A percentile compares a stretch with the other conserved stretches of the same genome.
These are phyloP conservation scores for Diplodia intermedia DNA, from an alignment of 2,329 filamentous ascomycete species.

Conservation along the genomic window DNA sequence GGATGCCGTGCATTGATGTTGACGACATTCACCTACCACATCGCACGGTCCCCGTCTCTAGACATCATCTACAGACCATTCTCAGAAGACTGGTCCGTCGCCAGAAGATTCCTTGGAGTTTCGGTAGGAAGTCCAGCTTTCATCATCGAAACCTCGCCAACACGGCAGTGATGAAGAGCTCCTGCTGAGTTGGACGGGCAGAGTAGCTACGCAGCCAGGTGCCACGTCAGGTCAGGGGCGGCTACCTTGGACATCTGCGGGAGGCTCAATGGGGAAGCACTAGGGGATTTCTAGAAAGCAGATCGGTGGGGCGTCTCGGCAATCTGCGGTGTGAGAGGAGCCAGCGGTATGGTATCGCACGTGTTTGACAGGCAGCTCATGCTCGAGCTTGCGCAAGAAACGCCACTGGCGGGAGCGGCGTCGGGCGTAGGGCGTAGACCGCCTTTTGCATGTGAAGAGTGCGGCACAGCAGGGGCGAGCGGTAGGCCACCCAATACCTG, in stretches of 20 bases:
- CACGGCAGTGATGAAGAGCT: background rate
- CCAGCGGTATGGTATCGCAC: conserved; percentile 13
- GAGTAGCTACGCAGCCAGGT: background rate
- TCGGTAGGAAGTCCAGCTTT: background rate
- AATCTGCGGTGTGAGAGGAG: conserved; percentile 18
- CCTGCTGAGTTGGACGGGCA: background rate
- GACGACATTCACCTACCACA: background rate
- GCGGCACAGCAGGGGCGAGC: background rate
- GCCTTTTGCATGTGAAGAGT: background rate
- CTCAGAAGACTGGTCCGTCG: background rate
- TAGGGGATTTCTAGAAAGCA: conserved; percentile 11
- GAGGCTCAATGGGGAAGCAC: conserved; percentile 1
- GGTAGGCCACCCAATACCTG: background rate
- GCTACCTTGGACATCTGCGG: background rate
- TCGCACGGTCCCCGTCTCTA: background rate
- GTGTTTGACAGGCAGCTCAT: background rate
- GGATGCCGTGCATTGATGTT: background rate
- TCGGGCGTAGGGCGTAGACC: background rate
- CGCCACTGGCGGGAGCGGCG: background rate
- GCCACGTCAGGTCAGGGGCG: conserved; percentile 27
- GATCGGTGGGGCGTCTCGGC: conserved; percentile 22
- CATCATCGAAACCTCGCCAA: background rate
- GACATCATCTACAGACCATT: background rate
- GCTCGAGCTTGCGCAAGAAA: background rate
- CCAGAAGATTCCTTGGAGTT: background rate